Evolutionary conservation across 2,329 filamentous ascomycete genomes (phyloP).

Genomic region (Fusarium foetens): DNA sequence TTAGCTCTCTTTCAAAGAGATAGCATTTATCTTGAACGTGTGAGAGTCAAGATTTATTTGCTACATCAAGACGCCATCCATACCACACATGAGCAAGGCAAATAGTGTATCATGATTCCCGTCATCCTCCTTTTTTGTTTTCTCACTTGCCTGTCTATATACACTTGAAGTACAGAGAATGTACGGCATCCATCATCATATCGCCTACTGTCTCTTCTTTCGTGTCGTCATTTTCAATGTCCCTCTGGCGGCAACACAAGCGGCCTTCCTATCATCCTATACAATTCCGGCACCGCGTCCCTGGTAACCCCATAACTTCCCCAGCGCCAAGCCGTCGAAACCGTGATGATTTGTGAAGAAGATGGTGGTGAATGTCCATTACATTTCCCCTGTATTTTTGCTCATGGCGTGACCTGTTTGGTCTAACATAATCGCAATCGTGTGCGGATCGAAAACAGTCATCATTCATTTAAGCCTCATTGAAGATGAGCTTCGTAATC

Average conservation of each 20-base stretch:
- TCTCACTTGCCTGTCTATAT: slow-evolving; percentile 38
- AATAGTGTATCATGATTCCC: background rate
- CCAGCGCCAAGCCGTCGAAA: slow-evolving; percentile 19
- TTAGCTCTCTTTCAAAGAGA: background rate
- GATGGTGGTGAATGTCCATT: slow-evolving; percentile 20
- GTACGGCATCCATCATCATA: slow-evolving; percentile 34
- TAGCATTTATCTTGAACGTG: background rate
- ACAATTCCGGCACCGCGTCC: slow-evolving; percentile 26
- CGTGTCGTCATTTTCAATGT: slow-evolving; percentile 20
- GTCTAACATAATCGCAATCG: slow-evolving; percentile 2
- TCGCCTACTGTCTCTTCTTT: slow-evolving; percentile 30
- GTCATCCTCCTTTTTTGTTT: slow-evolving; percentile 25
- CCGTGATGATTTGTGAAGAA: slow-evolving; percentile 29
- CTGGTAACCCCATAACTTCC: background rate
- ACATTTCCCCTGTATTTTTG: slow-evolving; percentile 25
- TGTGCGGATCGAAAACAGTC: slow-evolving; percentile 18
- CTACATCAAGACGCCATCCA: background rate
- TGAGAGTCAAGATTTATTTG: background rate
- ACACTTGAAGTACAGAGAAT: slow-evolving; percentile 30
- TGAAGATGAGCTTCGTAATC: slow-evolving; percentile 84
- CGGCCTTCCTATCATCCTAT: slow-evolving; percentile 34
- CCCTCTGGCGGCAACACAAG: slow-evolving; percentile 24
- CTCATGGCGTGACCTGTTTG: slow-evolving; percentile 9
- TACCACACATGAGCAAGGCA: background rate
- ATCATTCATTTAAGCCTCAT: slow-evolving; percentile 46